Percentiles rank a stretch among this genome's conserved stretches.
phyloP scores from a whole-genome alignment of 257 asterid species.

The Petunia secreta region DNA sequence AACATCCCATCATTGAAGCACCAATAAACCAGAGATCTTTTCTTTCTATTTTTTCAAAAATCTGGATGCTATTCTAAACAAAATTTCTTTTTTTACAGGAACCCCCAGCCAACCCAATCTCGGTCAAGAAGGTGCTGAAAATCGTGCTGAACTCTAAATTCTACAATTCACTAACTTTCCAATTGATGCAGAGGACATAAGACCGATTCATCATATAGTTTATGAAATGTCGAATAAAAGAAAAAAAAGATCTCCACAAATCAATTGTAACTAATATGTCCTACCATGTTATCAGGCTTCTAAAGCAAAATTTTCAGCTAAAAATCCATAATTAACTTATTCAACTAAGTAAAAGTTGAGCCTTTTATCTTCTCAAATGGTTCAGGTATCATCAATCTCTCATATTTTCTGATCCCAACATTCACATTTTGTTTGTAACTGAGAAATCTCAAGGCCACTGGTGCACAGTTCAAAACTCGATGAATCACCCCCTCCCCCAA shows the following conservation, averaged over 20 bases:
- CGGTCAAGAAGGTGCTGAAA: background rate
- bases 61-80: background rate
- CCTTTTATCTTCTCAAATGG: background rate
- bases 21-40: slow-evolving; percentile 1
- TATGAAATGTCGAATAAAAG: background rate
- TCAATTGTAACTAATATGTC: background rate
- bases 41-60: background rate
- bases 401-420: background rate
- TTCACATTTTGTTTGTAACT: background rate
- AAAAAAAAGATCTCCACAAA: background rate
- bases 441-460: too few relatives aligned
- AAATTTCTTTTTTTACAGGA: too few relatives aligned
- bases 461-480: too few relatives aligned
- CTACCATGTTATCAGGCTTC: background rate
- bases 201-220: background rate
- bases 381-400: background rate
- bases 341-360: background rate
- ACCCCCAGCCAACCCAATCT: background rate
- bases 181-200: background rate
- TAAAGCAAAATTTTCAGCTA: background rate
- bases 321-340: background rate
- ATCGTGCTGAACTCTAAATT: background rate
- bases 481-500: too few relatives aligned
- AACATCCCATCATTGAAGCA: background rate
- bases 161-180: background rate